A percentile compares a stretch with the other conserved stretches of the same genome.
phyloP scores from a whole-genome alignment of 1,284 basidiomycete genomes.

The Phylloboletellus chloephorus region DNA sequence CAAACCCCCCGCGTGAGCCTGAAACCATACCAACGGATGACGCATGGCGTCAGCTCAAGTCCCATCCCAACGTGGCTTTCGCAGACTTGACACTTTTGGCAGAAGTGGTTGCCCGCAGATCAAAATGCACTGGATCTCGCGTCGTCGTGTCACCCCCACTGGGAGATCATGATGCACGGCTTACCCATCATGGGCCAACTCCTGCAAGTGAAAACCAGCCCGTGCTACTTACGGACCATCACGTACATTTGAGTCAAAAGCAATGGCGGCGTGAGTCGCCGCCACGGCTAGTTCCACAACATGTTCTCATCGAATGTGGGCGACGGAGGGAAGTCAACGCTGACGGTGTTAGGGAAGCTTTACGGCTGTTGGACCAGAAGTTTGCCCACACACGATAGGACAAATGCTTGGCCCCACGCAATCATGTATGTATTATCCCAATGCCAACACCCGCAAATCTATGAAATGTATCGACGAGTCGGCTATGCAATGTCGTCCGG shows the following conservation, averaged over 20 bases:
- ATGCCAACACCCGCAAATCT: neutral
- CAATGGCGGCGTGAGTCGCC: constrained; percentile 41
- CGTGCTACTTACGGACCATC: constrained; percentile 48
- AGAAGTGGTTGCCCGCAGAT: constrained; percentile 80
- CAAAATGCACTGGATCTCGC: constrained; percentile 70
- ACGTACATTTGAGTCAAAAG: constrained; percentile 46
- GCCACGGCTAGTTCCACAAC: constrained; percentile 53
- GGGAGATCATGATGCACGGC: constrained; percentile 36
- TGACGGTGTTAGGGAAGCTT: constrained; percentile 72
- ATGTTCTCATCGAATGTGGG: constrained; percentile 55
- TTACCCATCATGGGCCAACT: constrained; percentile 12
- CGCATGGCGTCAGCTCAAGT: constrained; percentile 83
- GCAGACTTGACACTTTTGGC: constrained; percentile 77
- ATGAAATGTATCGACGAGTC: neutral
- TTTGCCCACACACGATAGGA: constrained; percentile 38
- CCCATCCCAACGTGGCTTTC: constrained; percentile 82
- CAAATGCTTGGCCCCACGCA: neutral
- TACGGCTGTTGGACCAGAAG: constrained; percentile 72
- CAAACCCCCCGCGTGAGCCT: constrained; percentile 22
- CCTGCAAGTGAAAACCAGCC: constrained; percentile 27
- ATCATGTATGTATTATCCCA: constrained; percentile 7
- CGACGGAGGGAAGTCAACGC: constrained; percentile 67
- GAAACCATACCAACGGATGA: constrained; percentile 76
- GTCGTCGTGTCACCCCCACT: constrained; percentile 61
- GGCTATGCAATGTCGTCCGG: neutral